These are phyloP conservation scores for Kentomonas sorsogonicus DNA, from an alignment of 208 protist species.

Conservation along the genomic window DNA sequence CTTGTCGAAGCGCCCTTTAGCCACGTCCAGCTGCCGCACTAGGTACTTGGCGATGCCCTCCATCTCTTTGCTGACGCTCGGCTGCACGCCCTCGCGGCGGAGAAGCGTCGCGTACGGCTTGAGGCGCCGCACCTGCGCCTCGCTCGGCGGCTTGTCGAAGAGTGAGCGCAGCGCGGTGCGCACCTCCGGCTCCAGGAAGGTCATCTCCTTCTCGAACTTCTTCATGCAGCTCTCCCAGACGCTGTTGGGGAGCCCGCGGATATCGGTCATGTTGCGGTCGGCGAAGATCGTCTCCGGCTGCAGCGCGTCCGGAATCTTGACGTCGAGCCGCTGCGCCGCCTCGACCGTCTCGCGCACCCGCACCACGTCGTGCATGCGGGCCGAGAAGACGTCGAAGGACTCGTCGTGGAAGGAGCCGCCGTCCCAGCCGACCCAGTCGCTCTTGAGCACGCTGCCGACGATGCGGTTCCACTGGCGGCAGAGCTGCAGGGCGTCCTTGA, in stretches of 20 bases:
- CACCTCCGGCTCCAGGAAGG: conserved; percentile 70
- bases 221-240: conserved; percentile 53
- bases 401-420: conserved; percentile 68
- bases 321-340: conserved; percentile 28
- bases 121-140: conserved; percentile 37
- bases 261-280: conserved; percentile 55
- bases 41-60: conserved; percentile 40
- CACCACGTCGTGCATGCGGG: conserved; percentile 58
- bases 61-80: conserved; percentile 46
- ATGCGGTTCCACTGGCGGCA: conserved; percentile 69
- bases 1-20: conserved; percentile 53
- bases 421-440: conserved; percentile 76
- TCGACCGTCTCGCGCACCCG: conserved; percentile 62
- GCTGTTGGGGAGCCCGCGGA: conserved; percentile 24
- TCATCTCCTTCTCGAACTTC: conserved; percentile 80
- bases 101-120: conserved; percentile 53
- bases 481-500: conserved; percentile 46
- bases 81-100: conserved; percentile 43
- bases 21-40: conserved; percentile 49
- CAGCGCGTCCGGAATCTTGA: conserved; percentile 41
- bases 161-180: conserved; percentile 54
- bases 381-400: conserved; percentile 52
- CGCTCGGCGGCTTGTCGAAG: conserved; percentile 22
- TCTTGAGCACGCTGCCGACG: conserved; percentile 29
- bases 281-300: conserved; percentile 76